Evolutionary conservation across 352 stramenopile genomes (phyloP).

Genomic region (Sclerospora graminicola): DNA sequence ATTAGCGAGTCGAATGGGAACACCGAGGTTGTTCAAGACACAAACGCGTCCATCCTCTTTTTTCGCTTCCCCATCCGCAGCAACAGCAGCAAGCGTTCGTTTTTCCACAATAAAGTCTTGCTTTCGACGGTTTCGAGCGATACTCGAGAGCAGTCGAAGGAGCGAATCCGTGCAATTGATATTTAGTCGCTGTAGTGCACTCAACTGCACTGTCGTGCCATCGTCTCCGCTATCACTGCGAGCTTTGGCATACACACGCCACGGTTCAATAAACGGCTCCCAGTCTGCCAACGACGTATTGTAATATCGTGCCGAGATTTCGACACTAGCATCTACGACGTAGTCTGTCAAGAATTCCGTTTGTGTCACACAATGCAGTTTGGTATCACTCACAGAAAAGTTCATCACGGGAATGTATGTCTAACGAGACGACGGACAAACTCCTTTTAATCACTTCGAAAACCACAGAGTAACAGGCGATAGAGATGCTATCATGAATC

Average conservation of each 20-base stretch:
- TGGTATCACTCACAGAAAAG: slow-evolving; percentile 77
- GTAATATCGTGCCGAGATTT: slow-evolving; percentile 82
- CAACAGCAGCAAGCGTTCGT: slow-evolving; percentile 60
- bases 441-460: slow-evolving; percentile 87
- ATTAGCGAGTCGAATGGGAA: slow-evolving; percentile 82
- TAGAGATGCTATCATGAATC: slow-evolving; percentile 58
- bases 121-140: slow-evolving; percentile 63
- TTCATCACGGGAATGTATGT: slow-evolving; percentile 89
- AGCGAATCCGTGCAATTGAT: slow-evolving; percentile 82
- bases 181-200: slow-evolving; percentile 75
- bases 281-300: slow-evolving; percentile 82
- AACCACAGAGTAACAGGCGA: slow-evolving; percentile 68
- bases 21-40: slow-evolving; percentile 83
- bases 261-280: slow-evolving; percentile 83
- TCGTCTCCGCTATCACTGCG: slow-evolving; percentile 37
- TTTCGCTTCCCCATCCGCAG: slow-evolving; percentile 69
- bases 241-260: slow-evolving; percentile 61
- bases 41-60: slow-evolving; percentile 79
- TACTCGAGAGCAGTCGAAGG: slow-evolving; percentile 66
- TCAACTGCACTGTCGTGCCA: slow-evolving; percentile 68
- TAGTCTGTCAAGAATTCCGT: slow-evolving; percentile 63
- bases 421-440: slow-evolving; percentile 76
- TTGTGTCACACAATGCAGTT: slow-evolving; percentile 54
- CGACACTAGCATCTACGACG: slow-evolving; percentile 58
- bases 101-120: slow-evolving; percentile 70